Percentiles rank a stretch among this genome's conserved stretches.
These are phyloP conservation scores for Euphorbia celastroides DNA, from an alignment of 441 rosid species.

Conservation along the genomic window DNA sequence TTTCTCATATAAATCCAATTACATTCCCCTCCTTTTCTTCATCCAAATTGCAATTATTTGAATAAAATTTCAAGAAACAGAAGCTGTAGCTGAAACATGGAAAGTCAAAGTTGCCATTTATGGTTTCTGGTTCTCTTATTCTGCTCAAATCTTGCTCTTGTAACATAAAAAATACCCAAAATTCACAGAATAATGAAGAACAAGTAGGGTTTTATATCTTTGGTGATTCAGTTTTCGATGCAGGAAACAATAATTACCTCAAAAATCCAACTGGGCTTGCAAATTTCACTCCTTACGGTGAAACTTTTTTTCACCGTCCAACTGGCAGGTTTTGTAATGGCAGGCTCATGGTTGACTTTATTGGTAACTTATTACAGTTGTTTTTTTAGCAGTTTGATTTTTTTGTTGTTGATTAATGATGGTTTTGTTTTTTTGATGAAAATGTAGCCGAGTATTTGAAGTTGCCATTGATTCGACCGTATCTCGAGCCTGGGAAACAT, in stretches of 20 bases:
- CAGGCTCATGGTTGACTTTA: conserved; percentile 36
- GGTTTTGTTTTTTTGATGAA: not conserved
- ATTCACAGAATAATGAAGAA: too few relatives aligned
- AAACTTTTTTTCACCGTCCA: conserved; percentile 23
- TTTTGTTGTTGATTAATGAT: too few relatives aligned
- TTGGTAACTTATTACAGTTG: conserved; percentile 20
- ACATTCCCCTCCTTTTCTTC: too few relatives aligned
- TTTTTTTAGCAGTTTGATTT: too few relatives aligned
- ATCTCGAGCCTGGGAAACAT: conserved; percentile 32
- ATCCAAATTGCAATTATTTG: too few relatives aligned
- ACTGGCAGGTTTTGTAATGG: conserved; percentile 38
- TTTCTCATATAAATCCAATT: too few relatives aligned
- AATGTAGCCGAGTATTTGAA: conserved; percentile 31
- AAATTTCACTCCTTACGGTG: conserved; percentile 30
- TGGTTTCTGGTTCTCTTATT: not conserved
- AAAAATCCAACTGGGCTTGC: conserved; percentile 14
- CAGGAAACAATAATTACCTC: conserved; percentile 32
- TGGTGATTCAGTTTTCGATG: conserved; percentile 34
- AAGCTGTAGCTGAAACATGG: too few relatives aligned
- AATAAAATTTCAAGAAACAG: too few relatives aligned
- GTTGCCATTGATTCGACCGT: conserved; percentile 40
- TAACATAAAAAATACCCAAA: too few relatives aligned
- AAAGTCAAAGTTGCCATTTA: not conserved
- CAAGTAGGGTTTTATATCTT: conserved; percentile 22
- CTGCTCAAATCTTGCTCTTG: not conserved